Evolutionary conservation across 805 yeast species (phyloP).

Genomic region (Saccharomyces paradoxus): DNA sequence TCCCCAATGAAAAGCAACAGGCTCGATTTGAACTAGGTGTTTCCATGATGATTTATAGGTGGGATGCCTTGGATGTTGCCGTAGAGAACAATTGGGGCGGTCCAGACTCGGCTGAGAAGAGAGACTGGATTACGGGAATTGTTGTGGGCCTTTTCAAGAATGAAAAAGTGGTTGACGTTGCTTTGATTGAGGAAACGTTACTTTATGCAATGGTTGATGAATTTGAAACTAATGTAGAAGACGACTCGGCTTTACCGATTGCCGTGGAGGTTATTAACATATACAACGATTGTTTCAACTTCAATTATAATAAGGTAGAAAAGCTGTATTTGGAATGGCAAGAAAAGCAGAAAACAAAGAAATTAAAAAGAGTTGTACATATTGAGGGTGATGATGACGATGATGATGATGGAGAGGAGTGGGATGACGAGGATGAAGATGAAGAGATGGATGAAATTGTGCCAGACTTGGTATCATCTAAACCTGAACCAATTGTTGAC

Average conservation of each 20-base stretch:
- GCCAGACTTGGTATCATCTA: slow-evolving; percentile 26
- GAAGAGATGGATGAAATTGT: slow-evolving; percentile 37
- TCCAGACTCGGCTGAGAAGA: slow-evolving; percentile 75
- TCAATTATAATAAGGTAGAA: slow-evolving; percentile 50
- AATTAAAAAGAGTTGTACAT: slow-evolving; percentile 31
- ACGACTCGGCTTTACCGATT: slow-evolving; percentile 72
- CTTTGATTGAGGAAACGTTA: slow-evolving; percentile 75
- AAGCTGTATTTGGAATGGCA: slow-evolving; percentile 51
- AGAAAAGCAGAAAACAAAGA: slow-evolving; percentile 39
- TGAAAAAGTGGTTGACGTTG: slow-evolving; percentile 61
- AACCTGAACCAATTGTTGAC: slow-evolving; percentile 58
- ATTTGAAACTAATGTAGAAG: slow-evolving; percentile 81
- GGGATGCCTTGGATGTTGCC: slow-evolving; percentile 86
- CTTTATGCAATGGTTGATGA: slow-evolving; percentile 91
- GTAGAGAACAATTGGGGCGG: slow-evolving; percentile 97
- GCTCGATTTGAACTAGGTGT: slow-evolving; percentile 88
- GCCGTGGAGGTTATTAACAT: slow-evolving; percentile 58
- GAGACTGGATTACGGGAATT: slow-evolving; percentile 89
- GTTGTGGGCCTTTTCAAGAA: slow-evolving; percentile 67
- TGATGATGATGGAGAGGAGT: slow-evolving; percentile 43
- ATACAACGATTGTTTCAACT: slow-evolving; percentile 54
- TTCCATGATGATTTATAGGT: slow-evolving; percentile 78
- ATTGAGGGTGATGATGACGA: slow-evolving; percentile 57
- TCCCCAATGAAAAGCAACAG: slow-evolving; percentile 57
- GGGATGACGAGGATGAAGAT: slow-evolving; percentile 38